A percentile compares a stretch with the other conserved stretches of the same genome.
phyloP scores from a whole-genome alignment of 2,329 filamentous ascomycete species.

The Trichophyton verrucosum region DNA sequence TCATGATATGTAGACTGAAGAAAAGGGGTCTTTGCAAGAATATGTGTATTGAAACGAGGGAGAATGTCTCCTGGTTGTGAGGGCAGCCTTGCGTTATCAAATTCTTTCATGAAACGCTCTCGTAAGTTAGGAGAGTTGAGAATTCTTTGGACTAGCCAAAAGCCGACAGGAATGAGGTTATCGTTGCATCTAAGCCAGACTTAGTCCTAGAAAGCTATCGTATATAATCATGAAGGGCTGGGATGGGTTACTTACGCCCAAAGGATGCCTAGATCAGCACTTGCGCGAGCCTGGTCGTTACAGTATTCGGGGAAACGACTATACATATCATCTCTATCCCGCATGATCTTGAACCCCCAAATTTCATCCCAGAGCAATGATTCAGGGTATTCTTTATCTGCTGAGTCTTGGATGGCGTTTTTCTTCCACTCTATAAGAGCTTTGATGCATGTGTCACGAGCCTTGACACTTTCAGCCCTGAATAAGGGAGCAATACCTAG shows the following conservation, averaged over 20 bases:
- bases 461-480: neutral
- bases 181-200: neutral
- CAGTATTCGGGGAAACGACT: neutral
- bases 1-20: neutral
- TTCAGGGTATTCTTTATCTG: neutral
- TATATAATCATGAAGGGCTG: neutral
- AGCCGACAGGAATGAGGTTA: neutral
- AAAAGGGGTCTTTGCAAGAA: neutral
- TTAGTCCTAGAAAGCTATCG: neutral
- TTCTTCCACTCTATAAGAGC: neutral
- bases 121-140: neutral
- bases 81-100: neutral
- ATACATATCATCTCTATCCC: neutral
- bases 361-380: neutral
- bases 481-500: neutral
- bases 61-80: neutral
- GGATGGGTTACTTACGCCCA: neutral
- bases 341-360: neutral
- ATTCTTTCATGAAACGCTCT: neutral
- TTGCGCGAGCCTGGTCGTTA: neutral
- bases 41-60: neutral
- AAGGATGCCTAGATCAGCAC: neutral
- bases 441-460: neutral
- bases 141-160: neutral
- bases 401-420: neutral